Evolutionary conservation across 2,329 filamentous ascomycete species (phyloP), one percentile per base, ranked within the genome.

Genomic region (Aspergillaceae sp.): DNA sequence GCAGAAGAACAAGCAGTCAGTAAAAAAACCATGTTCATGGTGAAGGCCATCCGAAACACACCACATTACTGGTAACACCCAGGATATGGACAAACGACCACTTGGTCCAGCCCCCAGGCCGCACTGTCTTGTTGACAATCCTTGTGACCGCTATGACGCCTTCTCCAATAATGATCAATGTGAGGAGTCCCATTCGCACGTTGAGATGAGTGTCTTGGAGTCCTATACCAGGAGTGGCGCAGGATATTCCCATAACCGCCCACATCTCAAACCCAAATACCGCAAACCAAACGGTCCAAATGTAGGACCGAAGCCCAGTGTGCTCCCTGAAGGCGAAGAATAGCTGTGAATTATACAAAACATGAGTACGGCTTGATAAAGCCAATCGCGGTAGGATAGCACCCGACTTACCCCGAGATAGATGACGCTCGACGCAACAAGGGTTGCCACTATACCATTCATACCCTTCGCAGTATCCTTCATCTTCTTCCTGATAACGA

Each of bases 121-220:
- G 61, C 26, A 69, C 63, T 48, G 70, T 74, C 36, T 74, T 76
- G 11, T 83, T 76, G 33, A 74, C 74, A 57, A 70, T 67, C 29
- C 75, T 74, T 27, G 74, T 75, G 29, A 83, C 67, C n/a, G 77
- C 74, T 35, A 83, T 80, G 10, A 82, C 76, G 43, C 80, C 80
- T 56, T 84, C 81, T 9, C 82, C 81, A 48, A 84, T 74, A 46
- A 85, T 79, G 49, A 84, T 82, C 41, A 84, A 69, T 0, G 80
- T 84, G 46, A 84, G 67, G 2, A 83, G 68, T 8, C 74, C 76
- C 73, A 84, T 76, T 7, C 82, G 74, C 55, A 81, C 78, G 56
- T 80, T 79, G 45, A 84, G 61, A 57, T 83, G 79, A 0, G 79
- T 84, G 46, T 76, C 70, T 48, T 78, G 74, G 56, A 84, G 81